Conservation (phyloP, 768 basidiomycete species). For the Cystoderma amianthinum region DNA sequence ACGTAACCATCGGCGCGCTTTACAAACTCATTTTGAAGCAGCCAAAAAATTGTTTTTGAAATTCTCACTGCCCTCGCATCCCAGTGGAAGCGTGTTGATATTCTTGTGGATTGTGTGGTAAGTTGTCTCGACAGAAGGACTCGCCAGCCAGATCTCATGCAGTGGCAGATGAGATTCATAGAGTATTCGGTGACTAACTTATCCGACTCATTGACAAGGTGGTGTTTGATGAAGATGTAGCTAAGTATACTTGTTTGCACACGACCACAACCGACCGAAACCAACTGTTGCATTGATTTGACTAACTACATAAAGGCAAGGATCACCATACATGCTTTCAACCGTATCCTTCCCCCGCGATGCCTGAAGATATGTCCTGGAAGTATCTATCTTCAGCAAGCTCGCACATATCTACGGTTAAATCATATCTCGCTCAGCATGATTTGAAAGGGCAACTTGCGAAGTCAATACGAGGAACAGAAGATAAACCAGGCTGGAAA, state of each 20-base stretch:
- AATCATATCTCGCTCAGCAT: conserved; percentile 41
- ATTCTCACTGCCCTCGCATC: too few relatives aligned
- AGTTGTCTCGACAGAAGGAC: too few relatives aligned
- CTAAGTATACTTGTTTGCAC: not conserved
- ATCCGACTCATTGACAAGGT: too few relatives aligned
- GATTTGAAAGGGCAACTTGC: conserved; percentile 24
- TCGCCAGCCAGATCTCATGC: too few relatives aligned
- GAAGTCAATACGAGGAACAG: conserved; percentile 8
- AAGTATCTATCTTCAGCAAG: conserved; percentile 22
- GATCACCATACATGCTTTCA: not conserved
- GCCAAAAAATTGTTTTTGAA: too few relatives aligned
- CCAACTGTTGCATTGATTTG: not conserved
- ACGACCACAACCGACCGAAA: not conserved
- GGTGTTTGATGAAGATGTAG: not conserved
- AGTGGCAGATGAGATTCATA: too few relatives aligned
- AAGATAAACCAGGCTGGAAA: conserved; percentile 38
- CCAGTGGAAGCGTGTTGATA: too few relatives aligned
- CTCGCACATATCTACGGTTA: conserved; percentile 30
- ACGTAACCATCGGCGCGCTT: too few relatives aligned
- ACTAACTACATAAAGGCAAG: not conserved
- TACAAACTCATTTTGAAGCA: too few relatives aligned
- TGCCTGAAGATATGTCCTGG: conserved; percentile 32
- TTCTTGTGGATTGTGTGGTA: too few relatives aligned
- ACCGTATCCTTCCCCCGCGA: conserved; percentile 8
- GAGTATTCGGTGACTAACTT: too few relatives aligned